Evolutionary conservation across 1,139 yeast species (phyloP).

Genomic region (Suzukiozyma palmioleophila): DNA sequence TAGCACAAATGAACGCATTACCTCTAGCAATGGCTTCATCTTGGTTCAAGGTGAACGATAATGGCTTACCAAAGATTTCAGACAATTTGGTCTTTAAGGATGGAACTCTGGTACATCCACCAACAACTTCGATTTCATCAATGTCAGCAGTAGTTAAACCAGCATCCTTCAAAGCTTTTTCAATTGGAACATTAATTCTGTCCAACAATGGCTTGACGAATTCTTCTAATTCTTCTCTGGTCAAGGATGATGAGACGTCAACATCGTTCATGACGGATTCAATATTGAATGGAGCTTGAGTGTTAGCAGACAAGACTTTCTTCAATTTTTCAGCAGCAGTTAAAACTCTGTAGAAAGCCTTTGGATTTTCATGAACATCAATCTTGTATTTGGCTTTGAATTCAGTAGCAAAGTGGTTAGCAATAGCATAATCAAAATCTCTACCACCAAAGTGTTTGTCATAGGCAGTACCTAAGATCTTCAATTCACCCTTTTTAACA

Average conservation of each 20-base stretch:
- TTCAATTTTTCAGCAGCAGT: slow-evolving; percentile 90
- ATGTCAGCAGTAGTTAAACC: slow-evolving; percentile 67
- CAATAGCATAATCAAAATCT: slow-evolving; percentile 88
- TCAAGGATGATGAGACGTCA: slow-evolving; percentile 86
- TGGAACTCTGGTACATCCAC: slow-evolving; percentile 99
- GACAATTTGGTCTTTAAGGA: slow-evolving; percentile 75
- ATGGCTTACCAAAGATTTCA: slow-evolving; percentile 78
- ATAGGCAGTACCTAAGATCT: slow-evolving; percentile 85
- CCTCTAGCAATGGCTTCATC: slow-evolving; percentile 99
- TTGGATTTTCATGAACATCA: slow-evolving; percentile 84
- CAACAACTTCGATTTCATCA: slow-evolving; percentile 90
- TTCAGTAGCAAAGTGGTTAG: slow-evolving; percentile 91
- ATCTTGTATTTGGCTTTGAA: slow-evolving; percentile 90
- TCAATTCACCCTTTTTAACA: slow-evolving; percentile 93
- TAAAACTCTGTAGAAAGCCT: slow-evolving; percentile 91
- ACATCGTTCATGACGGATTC: slow-evolving; percentile 97
- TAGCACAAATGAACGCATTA: slow-evolving; percentile 98
- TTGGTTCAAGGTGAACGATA: slow-evolving; percentile 95
- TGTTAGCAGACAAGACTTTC: slow-evolving; percentile 94
- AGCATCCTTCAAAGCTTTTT: slow-evolving; percentile 78
- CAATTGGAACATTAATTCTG: slow-evolving; percentile 73
- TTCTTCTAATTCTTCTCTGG: slow-evolving; percentile 91
- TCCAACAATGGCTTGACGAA: slow-evolving; percentile 77
- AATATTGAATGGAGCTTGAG: slow-evolving; percentile 89
- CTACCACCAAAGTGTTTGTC: slow-evolving; percentile 99